Evolutionary conservation across 1,284 basidiomycete species (phyloP), one percentile per base, ranked within the genome.

Genomic region (Ceratobasidium sp.): DNA sequence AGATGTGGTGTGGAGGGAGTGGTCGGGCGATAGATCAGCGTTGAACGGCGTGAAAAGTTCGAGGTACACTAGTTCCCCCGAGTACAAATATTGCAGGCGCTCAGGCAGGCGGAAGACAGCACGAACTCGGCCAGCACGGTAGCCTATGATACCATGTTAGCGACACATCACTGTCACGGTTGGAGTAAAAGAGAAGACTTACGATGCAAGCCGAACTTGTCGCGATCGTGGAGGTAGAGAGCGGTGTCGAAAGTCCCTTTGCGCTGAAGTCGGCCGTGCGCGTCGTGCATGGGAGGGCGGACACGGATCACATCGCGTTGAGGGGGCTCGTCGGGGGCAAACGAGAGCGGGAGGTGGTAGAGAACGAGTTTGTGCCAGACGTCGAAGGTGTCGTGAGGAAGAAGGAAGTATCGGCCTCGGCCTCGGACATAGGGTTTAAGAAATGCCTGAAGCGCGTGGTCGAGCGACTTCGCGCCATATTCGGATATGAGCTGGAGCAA

Each of bases 291-390:
- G 17, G 17, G 36, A 4, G 41, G 7, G 11, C 41, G 36, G 24
- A 48, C 22, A 11, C 60, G 60, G 9, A 63, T 47, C 2, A 59
- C 56, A 36, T 59, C 56, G 11, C 33, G 56, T 2, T 59, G 56
- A 0, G 11, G 31, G 4, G 56, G 56, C n/a, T 59, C 56, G 31
- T 59, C 56, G 8, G 56, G 56, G 33, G 56, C 56, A 19, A 59
- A 59, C 3, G 31, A n/a, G 56, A 59, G 29, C 1, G 56, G 56
- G 7, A 2, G 31, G 17, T 59, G 56, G 31, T 36, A 36, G 17
- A 59, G 31, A 0, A 31, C 36, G 4, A 59, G 31, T 59, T 59
- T 59, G 33, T 59, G 56, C 56, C 56, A 59, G 0, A 36, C 1
- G 33, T 36, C 56, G 17, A 59, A 59, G 4, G 36, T 41, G 36